Evolutionary conservation across 768 basidiomycete species (phyloP), one percentile per base, ranked within the genome.

Genomic region (Rhizopogon vinicolor): DNA sequence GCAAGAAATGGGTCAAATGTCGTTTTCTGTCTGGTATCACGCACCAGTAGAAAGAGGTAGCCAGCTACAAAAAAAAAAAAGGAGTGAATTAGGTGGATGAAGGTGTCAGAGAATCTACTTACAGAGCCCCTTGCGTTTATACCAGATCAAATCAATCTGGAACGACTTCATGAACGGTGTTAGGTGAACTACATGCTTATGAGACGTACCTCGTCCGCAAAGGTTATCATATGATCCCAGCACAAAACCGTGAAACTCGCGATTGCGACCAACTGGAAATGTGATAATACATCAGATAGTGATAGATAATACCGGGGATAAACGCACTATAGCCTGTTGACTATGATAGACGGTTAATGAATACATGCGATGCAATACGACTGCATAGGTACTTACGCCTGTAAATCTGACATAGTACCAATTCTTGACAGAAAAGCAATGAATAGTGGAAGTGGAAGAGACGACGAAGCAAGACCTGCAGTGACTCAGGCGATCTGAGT

Each of bases 191-290:
- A 22, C 6, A 50, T 31, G 12, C 13, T 52, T 29, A 18, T 8
- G 14, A 19, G 18, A 54, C 64, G 22, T 44, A 72, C 66, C 61
- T 72, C 69, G 25, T 74, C 72, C 2, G 29, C 51, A 29, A 73
- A 63, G 1, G 71, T 67, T 25, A 73, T 51, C 29, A 68, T 53
- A 45, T 72, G 72, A 44, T 74, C 72, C 68, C 78, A 82, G 14
- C 82, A 57, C 7, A 83, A 65, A 19, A 78, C 62, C 0, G 74
- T 73, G 61, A 78, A 80, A 58, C 77, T 74, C 5, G 73, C 77
- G 33, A 83, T 71, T 10, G 78, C 81, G 35, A 83, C 69, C 48
- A 72, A 79, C 80, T 84, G 31, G 29, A 31, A 6, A 46, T 46
- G 8, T 28, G 18, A 45, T 12, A 6, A 18, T 7, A 19, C 16